These are phyloP conservation scores for Aleurites moluccanus DNA, from an alignment of 441 rosid genomes.

Conservation along the genomic window DNA sequence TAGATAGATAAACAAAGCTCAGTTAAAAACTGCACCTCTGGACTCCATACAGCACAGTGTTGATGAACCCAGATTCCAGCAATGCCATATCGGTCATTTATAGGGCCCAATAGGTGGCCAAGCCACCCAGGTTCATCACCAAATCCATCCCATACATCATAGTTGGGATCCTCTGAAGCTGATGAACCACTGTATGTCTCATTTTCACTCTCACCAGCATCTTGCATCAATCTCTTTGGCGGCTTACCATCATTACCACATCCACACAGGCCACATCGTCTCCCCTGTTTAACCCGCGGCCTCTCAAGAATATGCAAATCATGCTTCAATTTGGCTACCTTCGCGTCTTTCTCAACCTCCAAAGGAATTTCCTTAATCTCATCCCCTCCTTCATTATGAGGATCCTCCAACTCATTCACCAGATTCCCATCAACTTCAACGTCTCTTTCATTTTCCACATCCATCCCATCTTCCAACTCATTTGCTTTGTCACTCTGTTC, in stretches of 20 bases:
- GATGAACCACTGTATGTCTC: constrained; percentile 83
- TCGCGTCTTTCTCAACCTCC: constrained; percentile 38
- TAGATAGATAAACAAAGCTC: constrained; percentile 14
- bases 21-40: constrained; percentile 63
- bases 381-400: constrained; percentile 32
- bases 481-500: constrained; percentile 30
- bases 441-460: constrained; percentile 30
- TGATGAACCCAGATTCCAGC: constrained; percentile 99
- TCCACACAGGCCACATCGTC: constrained; percentile 94
- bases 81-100: constrained; percentile 93
- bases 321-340: constrained; percentile 35
- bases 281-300: constrained; percentile 69
- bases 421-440: constrained; percentile 29
- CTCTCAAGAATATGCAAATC: constrained; percentile 39
- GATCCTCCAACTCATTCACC: constrained; percentile 36
- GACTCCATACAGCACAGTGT: constrained; percentile 99
- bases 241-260: constrained; percentile 92
- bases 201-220: constrained; percentile 75
- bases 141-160: constrained; percentile 95
- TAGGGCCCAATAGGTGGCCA: constrained; percentile 90
- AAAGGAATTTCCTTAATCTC: constrained; percentile 42
- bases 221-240: constrained; percentile 72
- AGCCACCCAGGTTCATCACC: constrained; percentile 97
- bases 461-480: constrained; percentile 28
- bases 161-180: constrained; percentile 83